Conservation (phyloP, 2,329 filamentous ascomycete species). For the Ceratocystis albifundus region DNA sequence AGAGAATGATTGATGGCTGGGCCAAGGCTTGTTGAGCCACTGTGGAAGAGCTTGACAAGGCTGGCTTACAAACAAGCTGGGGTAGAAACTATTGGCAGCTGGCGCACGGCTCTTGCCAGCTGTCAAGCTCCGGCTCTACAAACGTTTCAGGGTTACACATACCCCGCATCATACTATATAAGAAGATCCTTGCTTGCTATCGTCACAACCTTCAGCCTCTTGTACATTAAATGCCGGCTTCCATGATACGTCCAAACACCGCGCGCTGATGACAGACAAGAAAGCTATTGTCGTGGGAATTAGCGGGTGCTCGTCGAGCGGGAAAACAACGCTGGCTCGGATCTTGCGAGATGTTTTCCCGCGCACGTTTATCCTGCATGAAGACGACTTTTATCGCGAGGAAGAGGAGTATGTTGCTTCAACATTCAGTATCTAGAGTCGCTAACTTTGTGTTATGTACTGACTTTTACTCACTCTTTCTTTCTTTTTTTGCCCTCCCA, state of each 20-base stretch:
- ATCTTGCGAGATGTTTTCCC: conserved; percentile 74
- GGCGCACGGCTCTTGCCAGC: background rate
- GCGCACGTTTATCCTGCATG: conserved; percentile 70
- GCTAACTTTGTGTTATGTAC: background rate
- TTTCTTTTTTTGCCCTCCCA: no score
- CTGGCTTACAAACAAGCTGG: no score
- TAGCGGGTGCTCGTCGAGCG: conserved; percentile 81
- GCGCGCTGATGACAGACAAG: conserved; percentile 29
- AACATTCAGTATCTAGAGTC: background rate
- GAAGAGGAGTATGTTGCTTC: conserved; percentile 51
- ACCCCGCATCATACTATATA: background rate
- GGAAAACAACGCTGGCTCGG: conserved; percentile 86
- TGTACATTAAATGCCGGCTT: background rate
- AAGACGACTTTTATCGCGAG: conserved; percentile 89
- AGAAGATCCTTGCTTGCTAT: conserved; percentile 1
- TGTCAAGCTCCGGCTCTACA: background rate
- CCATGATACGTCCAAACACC: background rate
- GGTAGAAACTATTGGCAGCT: background rate
- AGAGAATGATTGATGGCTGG: no score
- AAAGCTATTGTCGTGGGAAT: conserved; percentile 61
- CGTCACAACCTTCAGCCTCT: background rate
- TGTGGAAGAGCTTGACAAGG: no score
- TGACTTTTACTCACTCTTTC: no score
- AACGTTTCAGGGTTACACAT: background rate
- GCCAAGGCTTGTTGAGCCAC: no score